These are phyloP conservation scores for Balamuthia mandrillaris DNA, from an alignment of 208 protist genomes.

Conservation along the genomic window DNA sequence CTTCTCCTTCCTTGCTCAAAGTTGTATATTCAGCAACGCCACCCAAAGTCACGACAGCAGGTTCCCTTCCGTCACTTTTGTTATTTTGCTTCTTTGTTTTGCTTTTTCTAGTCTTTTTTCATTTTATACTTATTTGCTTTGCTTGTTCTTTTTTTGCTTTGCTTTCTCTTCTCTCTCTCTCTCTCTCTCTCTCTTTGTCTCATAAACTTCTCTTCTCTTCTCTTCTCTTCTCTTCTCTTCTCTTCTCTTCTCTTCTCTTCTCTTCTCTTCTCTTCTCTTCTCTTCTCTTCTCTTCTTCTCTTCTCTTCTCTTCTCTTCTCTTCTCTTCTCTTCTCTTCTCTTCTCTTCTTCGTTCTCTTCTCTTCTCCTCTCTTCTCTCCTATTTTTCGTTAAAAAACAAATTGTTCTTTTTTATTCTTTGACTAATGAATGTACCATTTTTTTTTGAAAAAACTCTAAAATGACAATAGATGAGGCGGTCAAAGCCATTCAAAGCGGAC, in stretches of 20 bases:
- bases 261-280: background rate
- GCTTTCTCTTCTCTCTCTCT: background rate
- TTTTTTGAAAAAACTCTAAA: background rate
- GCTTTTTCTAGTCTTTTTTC: too few relatives aligned
- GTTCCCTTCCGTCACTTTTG: too few relatives aligned
- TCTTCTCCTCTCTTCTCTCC: background rate
- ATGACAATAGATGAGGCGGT: constrained; percentile 1
- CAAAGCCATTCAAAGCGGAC: background rate
- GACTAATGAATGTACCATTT: background rate
- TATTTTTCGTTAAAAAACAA: background rate
- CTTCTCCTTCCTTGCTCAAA: too few relatives aligned
- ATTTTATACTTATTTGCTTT: background rate
- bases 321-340: background rate
- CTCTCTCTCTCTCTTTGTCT: background rate
- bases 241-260: background rate
- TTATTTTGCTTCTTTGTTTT: too few relatives aligned
- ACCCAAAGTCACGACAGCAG: too few relatives aligned
- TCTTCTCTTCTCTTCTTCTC: background rate
- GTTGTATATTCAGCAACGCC: too few relatives aligned
- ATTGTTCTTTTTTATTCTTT: background rate
- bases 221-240: background rate
- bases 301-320: background rate
- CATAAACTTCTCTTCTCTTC: background rate
- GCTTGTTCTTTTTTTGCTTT: background rate
- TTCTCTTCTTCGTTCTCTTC: background rate